A percentile compares a stretch with the other conserved stretches of the same genome.
Evolutionary conservation across 352 stramenopile genomes (phyloP).

Genomic region (Globisporangium lucens): DNA sequence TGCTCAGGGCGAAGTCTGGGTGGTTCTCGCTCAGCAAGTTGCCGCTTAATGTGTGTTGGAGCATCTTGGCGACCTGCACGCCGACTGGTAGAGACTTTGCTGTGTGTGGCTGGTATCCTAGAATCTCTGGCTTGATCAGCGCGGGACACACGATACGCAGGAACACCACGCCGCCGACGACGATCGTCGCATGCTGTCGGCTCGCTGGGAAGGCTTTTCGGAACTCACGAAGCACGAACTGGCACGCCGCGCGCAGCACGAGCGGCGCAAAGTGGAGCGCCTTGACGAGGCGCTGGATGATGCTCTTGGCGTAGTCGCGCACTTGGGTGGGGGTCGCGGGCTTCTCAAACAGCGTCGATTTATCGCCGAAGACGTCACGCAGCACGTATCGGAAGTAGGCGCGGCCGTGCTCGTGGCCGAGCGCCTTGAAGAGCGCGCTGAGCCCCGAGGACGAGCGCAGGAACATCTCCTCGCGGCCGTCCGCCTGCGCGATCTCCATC

Average conservation of each 20-base stretch:
- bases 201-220: conserved; percentile 62
- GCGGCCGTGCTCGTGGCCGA: conserved; percentile 63
- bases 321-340: conserved; percentile 36
- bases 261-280: conserved; percentile 72
- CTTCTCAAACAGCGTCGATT: conserved; percentile 46
- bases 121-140: conserved; percentile 79
- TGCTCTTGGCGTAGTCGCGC: conserved; percentile 48
- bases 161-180: conserved; percentile 74
- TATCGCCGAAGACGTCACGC: conserved; percentile 69
- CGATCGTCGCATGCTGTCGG: conserved; percentile 57
- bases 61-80: conserved; percentile 78
- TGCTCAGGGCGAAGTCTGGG: conserved; percentile 39
- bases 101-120: conserved; percentile 66
- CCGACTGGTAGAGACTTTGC: conserved; percentile 43
- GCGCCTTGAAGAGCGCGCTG: conserved; percentile 62
- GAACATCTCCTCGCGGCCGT: conserved; percentile 75
- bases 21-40: conserved; percentile 49
- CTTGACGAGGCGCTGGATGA: conserved; percentile 67
- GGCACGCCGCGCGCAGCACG: conserved; percentile 63
- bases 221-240: conserved; percentile 75
- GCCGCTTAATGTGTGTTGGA: conserved; percentile 72
- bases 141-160: conserved; percentile 73
- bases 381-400: conserved; percentile 83
- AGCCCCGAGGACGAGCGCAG: conserved; percentile 73
- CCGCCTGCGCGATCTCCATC: conserved; percentile 54